A percentile compares a stretch with the other conserved stretches of the same genome.
Conservation (phyloP, 805 yeast genomes). For the Sugiyamaella chiloensis region DNA sequence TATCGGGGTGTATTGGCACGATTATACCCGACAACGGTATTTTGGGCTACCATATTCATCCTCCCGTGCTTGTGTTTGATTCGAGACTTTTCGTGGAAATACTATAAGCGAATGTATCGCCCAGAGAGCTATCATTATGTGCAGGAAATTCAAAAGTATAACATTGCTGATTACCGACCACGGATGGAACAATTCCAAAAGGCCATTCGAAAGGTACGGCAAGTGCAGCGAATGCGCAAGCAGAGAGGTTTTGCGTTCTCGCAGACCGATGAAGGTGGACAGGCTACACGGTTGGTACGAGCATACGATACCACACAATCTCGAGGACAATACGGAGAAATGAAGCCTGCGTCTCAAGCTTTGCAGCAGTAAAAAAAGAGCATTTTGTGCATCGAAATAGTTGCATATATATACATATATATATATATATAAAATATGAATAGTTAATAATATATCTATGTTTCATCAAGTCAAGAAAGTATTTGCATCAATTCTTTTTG, state of each 20-base stretch:
- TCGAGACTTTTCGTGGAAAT: slow-evolving; percentile 93
- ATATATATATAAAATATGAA: too few species aligned
- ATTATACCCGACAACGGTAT: slow-evolving; percentile 71
- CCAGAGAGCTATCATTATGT: slow-evolving; percentile 94
- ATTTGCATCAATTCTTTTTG: too few species aligned
- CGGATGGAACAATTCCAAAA: slow-evolving; percentile 94
- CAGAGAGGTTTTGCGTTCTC: slow-evolving; percentile 99
- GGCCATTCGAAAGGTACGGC: slow-evolving; percentile 95
- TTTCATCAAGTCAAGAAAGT: too few species aligned
- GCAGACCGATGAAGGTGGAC: slow-evolving; percentile 93
- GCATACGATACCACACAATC: slow-evolving; percentile 92
- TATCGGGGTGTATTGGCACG: slow-evolving; percentile 75
- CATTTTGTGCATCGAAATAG: not conserved
- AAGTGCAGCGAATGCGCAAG: slow-evolving; percentile 95
- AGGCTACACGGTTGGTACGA: slow-evolving; percentile 75
- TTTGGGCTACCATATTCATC: slow-evolving; percentile 79
- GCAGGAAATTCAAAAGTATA: slow-evolving; percentile 94
- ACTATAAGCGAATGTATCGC: slow-evolving; percentile 82
- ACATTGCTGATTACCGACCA: slow-evolving; percentile 92
- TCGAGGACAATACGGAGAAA: slow-evolving; percentile 70
- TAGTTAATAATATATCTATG: too few species aligned
- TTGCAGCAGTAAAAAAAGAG: not conserved
- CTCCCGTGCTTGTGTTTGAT: slow-evolving; percentile 74
- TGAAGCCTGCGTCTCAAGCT: slow-evolving; percentile 26
- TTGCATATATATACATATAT: too few species aligned